phyloP scores from a whole-genome alignment of 306 rosid species.

The Quercus dentata region DNA sequence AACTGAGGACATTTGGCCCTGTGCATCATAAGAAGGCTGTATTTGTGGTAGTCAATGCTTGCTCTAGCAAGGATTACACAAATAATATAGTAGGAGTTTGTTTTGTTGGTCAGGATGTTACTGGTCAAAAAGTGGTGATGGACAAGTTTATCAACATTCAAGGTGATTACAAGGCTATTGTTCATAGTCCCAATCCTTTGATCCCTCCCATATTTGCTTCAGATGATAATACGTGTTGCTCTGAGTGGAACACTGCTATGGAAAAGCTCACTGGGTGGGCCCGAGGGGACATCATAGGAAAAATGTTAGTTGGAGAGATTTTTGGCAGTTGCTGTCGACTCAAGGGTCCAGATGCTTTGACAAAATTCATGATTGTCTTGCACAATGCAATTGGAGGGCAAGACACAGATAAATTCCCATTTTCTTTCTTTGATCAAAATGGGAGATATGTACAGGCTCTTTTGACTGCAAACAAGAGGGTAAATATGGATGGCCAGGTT shows the following conservation, averaged over 20 bases:
- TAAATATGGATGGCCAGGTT: constrained; percentile 69
- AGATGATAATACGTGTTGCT: constrained; percentile 93
- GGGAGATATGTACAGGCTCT: constrained; percentile 83
- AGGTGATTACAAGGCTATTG: constrained; percentile 94
- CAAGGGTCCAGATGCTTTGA: constrained; percentile 82
- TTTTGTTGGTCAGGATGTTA: constrained; percentile 98
- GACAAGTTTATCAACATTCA: constrained; percentile 95
- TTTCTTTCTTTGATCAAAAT: constrained; percentile 68
- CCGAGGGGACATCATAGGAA: constrained; percentile 66
- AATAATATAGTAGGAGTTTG: constrained; percentile 90
- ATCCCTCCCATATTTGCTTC: constrained; percentile 99
- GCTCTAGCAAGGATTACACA: constrained; percentile 90
- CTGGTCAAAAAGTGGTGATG: constrained; percentile 92
- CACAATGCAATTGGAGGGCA: constrained; percentile 87
- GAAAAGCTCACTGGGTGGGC: constrained; percentile 95
- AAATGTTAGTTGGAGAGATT: constrained; percentile 92
- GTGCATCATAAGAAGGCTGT: constrained; percentile 60
- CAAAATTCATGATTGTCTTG: constrained; percentile 94
- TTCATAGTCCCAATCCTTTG: constrained; percentile 89
- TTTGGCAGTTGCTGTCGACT: constrained; percentile 87
- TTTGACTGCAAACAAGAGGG: constrained; percentile 89
- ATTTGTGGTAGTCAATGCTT: constrained; percentile 93
- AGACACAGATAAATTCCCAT: constrained; percentile 75
- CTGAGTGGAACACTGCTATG: constrained; percentile 98
- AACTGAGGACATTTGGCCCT: constrained; percentile 80